Percentiles rank a stretch among this genome's conserved stretches.
phyloP scores from a whole-genome alignment of 352 stramenopile species.

The Phytophthora quininea region DNA sequence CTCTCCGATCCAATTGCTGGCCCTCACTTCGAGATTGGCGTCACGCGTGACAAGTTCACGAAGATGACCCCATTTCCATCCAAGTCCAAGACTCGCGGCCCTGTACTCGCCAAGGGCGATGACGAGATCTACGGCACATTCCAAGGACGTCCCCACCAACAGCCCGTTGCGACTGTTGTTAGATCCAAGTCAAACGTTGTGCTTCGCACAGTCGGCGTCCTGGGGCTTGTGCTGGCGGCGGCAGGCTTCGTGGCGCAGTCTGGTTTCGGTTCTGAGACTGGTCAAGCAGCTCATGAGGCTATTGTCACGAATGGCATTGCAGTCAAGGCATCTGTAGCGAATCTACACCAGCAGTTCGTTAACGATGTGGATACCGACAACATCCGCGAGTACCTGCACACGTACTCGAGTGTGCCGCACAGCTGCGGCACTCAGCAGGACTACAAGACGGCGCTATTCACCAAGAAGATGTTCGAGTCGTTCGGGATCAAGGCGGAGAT shows the following conservation, averaged over 20 bases:
- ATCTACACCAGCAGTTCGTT: constrained; percentile 31
- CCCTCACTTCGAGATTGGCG: background rate
- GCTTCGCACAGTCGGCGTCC: constrained; percentile 10
- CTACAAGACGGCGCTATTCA: constrained; percentile 69
- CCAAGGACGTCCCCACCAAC: constrained; percentile 13
- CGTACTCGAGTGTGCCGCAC: constrained; percentile 55
- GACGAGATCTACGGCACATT: constrained; percentile 34
- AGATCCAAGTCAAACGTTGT: constrained; percentile 6
- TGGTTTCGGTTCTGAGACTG: background rate
- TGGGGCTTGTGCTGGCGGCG: constrained; percentile 18
- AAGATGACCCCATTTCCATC: constrained; percentile 8
- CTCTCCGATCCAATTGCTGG: too few species aligned
- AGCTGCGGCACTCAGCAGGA: constrained; percentile 51
- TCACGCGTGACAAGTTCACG: background rate
- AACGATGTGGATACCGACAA: constrained; percentile 25
- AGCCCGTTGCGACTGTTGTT: background rate
- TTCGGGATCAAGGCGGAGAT: constrained; percentile 72
- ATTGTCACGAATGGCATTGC: background rate
- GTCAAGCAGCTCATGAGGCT: background rate
- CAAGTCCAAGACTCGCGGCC: constrained; percentile 15
- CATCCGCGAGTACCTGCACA: constrained; percentile 56
- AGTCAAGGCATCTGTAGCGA: background rate
- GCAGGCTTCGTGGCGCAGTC: constrained; percentile 21
- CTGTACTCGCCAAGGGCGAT: constrained; percentile 17
- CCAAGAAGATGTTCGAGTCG: constrained; percentile 53